Base-by-base conservation (phyloP, 2,329 filamentous ascomycete genomes). In the Piedraia hortae region DNA sequence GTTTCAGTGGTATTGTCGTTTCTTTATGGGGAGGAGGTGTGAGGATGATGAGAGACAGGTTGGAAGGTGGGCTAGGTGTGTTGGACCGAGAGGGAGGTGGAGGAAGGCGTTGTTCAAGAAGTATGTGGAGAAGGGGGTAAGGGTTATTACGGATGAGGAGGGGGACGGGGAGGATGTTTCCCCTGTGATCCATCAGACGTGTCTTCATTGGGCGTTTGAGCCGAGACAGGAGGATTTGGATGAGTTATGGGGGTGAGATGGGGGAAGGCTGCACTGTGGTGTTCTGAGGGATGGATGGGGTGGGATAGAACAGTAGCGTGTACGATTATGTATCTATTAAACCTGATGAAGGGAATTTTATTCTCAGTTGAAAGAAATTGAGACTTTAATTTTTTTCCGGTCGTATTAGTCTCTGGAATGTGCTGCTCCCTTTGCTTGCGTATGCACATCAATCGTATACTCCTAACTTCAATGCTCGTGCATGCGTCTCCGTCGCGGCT, bases 1-100 rank as follows among this genome's bases (percentile, higher is more conserved):
- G 56, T 59, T 59, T 30, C 56, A 60, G 32, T 60, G 56, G 56
- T 60, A 59, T 33, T 50, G 47, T 21, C 46, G 54, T 0, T 59
- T 59, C 34, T 59, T 50, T 36, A 43, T 42, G 11, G 55, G 56
- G 0, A 32, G 56, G 17, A 37, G 56, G 12, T 56, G 55, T 28
- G 51, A 45, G 0, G 54, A 59, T 23, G 56, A 59, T 29, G 53
- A 50, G 15, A 42, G 55, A 25, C 56, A 61, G 38, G 44, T 59
- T 4, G 41, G 43, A 4, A 31, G 57, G 24, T 61, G 57, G 57
- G 43, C 38, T 32, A 53, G 48, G 26, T 60, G 56, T 33, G 55
- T 57, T 4, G 56, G 56, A 0, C 42, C 47, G 31, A 54, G 42
- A 6, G 56, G 56, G 0, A 35, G 56, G 20, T 60, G 54, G 54